phyloP scores from a whole-genome alignment of 257 asterid genomes.

The Nicotiana otophora region DNA sequence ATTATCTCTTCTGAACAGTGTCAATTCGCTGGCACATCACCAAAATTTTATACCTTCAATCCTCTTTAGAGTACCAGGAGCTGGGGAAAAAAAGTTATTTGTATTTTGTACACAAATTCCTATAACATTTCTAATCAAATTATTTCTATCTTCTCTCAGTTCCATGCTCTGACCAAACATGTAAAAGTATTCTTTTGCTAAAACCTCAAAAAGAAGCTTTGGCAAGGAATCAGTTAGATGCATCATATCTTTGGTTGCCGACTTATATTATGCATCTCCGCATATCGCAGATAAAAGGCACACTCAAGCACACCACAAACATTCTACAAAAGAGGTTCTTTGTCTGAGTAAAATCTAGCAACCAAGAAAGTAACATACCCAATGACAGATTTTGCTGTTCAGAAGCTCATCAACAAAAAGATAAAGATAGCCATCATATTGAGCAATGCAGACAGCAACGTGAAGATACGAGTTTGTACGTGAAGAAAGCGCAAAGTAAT shows the following conservation, averaged over 20 bases:
- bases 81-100: constrained; percentile 10
- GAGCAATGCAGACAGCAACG: constrained; percentile 80
- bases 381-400: constrained; percentile 80
- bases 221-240: not conserved
- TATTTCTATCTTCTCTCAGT: not conserved
- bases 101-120: not conserved
- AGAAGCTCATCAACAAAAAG: constrained; percentile 78
- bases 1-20: not conserved
- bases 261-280: not conserved
- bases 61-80: constrained; percentile 51
- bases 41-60: constrained; percentile 58
- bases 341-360: constrained; percentile 6
- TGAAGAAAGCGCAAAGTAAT: constrained; percentile 93
- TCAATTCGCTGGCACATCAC: constrained; percentile 11
- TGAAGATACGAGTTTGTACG: constrained; percentile 78
- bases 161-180: not conserved
- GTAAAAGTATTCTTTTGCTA: not conserved
- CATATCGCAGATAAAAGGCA: too few species aligned
- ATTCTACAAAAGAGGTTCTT: not conserved
- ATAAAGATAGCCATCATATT: constrained; percentile 75
- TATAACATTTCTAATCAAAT: not conserved
- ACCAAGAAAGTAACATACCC: constrained; percentile 59
- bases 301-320: not conserved
- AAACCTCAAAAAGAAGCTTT: not conserved
- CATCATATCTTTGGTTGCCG: not conserved